Evolutionary conservation across 1,284 basidiomycete genomes (phyloP).

Genomic region (Rhodotorula sp.): DNA sequence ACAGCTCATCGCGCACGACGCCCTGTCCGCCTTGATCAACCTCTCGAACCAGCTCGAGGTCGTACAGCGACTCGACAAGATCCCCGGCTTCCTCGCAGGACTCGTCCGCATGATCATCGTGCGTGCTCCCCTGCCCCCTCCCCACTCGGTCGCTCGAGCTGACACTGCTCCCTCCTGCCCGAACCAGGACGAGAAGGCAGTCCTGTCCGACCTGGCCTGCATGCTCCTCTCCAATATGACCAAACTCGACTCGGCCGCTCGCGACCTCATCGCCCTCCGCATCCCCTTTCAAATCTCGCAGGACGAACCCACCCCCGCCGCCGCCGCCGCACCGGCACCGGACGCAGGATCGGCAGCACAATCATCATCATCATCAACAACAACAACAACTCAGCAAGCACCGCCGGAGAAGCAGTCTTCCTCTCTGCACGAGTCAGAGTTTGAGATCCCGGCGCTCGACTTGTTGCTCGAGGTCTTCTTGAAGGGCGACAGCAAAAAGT

Average conservation of each 20-base stretch:
- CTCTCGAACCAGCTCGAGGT: conserved; percentile 80
- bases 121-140: conserved; percentile 46
- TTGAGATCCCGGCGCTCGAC: conserved; percentile 65
- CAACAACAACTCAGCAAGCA: too few relatives aligned
- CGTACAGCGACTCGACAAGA: conserved; percentile 63
- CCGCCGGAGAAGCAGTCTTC: neutral
- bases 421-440: conserved; percentile 51
- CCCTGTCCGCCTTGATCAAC: conserved; percentile 90
- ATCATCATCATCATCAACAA: neutral
- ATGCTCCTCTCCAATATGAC: conserved; percentile 97
- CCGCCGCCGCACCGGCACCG: neutral
- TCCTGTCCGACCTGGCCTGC: conserved; percentile 87
- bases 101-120: conserved; percentile 89
- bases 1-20: conserved; percentile 91
- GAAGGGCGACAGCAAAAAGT: conserved; percentile 59
- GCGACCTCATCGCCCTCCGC: conserved; percentile 64
- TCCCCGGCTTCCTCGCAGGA: conserved; percentile 74
- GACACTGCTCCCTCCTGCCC: neutral
- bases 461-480: conserved; percentile 82
- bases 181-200: conserved; percentile 79
- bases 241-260: conserved; percentile 68
- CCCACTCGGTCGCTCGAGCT: neutral
- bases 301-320: neutral
- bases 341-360: conserved; percentile 53
- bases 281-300: conserved; percentile 59